Conservation (phyloP, 1,284 basidiomycete genomes). For the Ceratobasidium theobromae region DNA sequence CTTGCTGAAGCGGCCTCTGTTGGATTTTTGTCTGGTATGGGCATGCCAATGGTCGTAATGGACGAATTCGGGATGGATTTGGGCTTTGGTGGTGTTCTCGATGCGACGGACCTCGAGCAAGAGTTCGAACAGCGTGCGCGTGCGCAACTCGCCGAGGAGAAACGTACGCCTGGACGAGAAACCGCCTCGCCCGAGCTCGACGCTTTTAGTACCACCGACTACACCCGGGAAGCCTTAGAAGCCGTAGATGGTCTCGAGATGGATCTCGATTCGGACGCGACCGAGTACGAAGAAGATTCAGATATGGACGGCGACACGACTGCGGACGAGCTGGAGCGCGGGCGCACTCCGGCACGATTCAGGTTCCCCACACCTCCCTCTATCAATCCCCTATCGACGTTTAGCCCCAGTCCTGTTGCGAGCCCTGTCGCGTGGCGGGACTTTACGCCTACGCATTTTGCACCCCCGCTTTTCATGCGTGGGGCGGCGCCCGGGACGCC, state of each 20-base stretch:
- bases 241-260: conserved; percentile 10
- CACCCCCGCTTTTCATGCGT: conserved; percentile 1
- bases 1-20: conserved; percentile 22
- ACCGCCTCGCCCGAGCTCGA: background rate
- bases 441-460: conserved; percentile 24
- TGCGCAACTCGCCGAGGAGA: conserved; percentile 23
- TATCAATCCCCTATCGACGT: conserved; percentile 24
- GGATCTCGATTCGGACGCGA: conserved; percentile 24
- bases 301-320: conserved; percentile 22
- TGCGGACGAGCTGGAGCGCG: conserved; percentile 23
- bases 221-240: conserved; percentile 18
- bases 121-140: conserved; percentile 26
- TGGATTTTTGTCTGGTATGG: conserved; percentile 21
- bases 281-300: conserved; percentile 26
- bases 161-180: conserved; percentile 5
- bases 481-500: background rate
- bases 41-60: conserved; percentile 29
- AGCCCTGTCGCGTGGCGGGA: conserved; percentile 20
- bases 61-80: conserved; percentile 17
- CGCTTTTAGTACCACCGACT: conserved; percentile 4
- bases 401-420: conserved; percentile 8
- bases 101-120: conserved; percentile 19
- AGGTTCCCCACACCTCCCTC: conserved; percentile 21
- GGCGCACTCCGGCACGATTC: conserved; percentile 15
- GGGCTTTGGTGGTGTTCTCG: conserved; percentile 3